phyloP scores from a whole-genome alignment of 2,329 filamentous ascomycete species.

The Sarocladiaceae sp. region DNA sequence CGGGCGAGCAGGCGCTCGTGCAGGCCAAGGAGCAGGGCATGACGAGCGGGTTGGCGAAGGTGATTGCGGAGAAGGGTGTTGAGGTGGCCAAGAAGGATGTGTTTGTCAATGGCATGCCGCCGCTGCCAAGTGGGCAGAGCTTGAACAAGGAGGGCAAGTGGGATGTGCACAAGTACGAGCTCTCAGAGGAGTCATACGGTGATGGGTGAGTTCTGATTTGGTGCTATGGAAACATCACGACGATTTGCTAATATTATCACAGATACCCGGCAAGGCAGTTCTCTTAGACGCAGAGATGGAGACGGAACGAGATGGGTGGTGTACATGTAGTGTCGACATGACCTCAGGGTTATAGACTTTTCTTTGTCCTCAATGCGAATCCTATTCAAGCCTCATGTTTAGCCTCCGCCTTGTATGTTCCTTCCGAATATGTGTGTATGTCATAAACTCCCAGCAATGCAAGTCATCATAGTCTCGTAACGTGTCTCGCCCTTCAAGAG shows the following conservation, averaged over 20 bases:
- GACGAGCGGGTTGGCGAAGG: slow-evolving; percentile 63
- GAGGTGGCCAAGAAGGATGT: slow-evolving; percentile 56
- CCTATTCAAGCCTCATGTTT: background rate
- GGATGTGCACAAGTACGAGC: slow-evolving; percentile 62
- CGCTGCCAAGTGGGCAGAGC: slow-evolving; percentile 69
- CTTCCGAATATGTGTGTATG: too few species aligned
- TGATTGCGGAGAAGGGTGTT: slow-evolving; percentile 52
- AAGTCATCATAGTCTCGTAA: background rate
- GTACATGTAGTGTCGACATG: slow-evolving; percentile 9
- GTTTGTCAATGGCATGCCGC: slow-evolving; percentile 74
- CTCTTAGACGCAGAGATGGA: slow-evolving; percentile 31
- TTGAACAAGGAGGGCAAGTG: slow-evolving; percentile 42
- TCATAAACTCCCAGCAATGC: slow-evolving; percentile 7
- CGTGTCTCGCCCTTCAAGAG: slow-evolving; percentile 6
- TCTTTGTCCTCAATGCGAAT: slow-evolving; percentile 8
- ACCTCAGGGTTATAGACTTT: slow-evolving; percentile 4
- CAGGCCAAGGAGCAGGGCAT: slow-evolving; percentile 68
- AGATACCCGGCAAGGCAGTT: slow-evolving; percentile 62
- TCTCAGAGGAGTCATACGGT: slow-evolving; percentile 64
- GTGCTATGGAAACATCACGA: background rate
- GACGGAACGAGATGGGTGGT: slow-evolving; percentile 16
- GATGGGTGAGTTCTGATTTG: slow-evolving; percentile 49
- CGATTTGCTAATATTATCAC: slow-evolving; percentile 23
- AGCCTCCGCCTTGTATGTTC: too few species aligned
- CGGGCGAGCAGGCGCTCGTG: slow-evolving; percentile 59